Evolutionary conservation across 352 stramenopile species (phyloP).

Genomic region (Pythium dissimile): DNA sequence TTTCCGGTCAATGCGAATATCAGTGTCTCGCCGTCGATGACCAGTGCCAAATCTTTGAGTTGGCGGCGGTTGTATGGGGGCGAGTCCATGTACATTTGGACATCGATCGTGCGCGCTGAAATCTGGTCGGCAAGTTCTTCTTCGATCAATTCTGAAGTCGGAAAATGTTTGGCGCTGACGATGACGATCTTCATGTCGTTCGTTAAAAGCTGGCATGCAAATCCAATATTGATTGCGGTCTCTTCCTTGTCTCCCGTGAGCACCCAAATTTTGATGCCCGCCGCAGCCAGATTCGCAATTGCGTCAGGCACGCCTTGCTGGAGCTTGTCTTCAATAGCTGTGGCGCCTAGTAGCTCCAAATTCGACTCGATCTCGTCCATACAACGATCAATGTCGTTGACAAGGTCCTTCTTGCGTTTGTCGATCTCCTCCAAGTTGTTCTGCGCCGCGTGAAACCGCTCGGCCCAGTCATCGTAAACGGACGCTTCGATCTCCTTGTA

Average conservation of each 20-base stretch:
- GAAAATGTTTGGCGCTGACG: conserved; percentile 54
- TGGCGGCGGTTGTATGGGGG: conserved; percentile 35
- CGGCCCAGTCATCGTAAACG: conserved; percentile 55
- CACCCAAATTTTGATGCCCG: conserved; percentile 93
- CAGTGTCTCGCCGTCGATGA: conserved; percentile 80
- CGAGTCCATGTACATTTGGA: conserved; percentile 45
- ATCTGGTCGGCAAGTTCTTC: conserved; percentile 49
- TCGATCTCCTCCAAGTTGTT: conserved; percentile 75
- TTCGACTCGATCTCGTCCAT: conserved; percentile 85
- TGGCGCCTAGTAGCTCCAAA: conserved; percentile 85
- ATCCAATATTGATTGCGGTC: conserved; percentile 94
- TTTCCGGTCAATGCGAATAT: conserved; percentile 42
- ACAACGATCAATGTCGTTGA: conserved; percentile 69
- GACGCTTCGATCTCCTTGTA: conserved; percentile 49
- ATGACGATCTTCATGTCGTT: conserved; percentile 75
- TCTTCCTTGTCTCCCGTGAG: conserved; percentile 94
- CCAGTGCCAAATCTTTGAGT: conserved; percentile 58
- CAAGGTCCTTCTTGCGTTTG: conserved; percentile 70
- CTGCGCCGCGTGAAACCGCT: conserved; percentile 60
- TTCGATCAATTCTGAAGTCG: conserved; percentile 46
- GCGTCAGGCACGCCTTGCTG: conserved; percentile 88
- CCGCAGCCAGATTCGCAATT: conserved; percentile 78
- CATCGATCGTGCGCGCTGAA: conserved; percentile 33
- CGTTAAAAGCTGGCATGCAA: conserved; percentile 85
- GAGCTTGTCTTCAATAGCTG: conserved; percentile 93